A percentile compares a stretch with the other conserved stretches of the same genome.
Evolutionary conservation across 139 green algal species (phyloP).

Genomic region (Coccomyxa sp.): DNA sequence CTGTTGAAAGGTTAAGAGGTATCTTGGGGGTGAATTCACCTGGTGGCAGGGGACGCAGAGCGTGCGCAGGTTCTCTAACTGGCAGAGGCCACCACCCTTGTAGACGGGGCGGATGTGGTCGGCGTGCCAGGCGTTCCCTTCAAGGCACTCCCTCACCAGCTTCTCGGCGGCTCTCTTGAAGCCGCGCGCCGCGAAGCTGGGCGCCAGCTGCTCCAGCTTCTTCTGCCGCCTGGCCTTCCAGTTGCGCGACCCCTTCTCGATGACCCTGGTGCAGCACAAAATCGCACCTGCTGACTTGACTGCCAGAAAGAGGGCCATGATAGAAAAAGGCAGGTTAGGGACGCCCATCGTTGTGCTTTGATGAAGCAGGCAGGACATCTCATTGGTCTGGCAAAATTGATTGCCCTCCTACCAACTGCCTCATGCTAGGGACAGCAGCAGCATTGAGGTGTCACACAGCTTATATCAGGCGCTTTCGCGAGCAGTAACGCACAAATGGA

Average conservation of each 20-base stretch:
- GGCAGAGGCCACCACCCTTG: slow-evolving; percentile 77
- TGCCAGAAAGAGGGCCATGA: no score
- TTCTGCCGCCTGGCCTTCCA: slow-evolving; percentile 20
- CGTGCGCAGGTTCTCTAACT: slow-evolving; percentile 85
- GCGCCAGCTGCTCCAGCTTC: slow-evolving; percentile 8
- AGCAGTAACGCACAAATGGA: no score
- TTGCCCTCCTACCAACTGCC: no score
- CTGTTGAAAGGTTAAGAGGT: background rate
- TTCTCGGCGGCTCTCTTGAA: slow-evolving; percentile 34
- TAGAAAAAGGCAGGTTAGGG: no score
- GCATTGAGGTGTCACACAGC: no score
- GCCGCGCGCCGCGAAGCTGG: slow-evolving; percentile 27
- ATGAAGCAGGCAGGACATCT: no score
- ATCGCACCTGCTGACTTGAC: no score
- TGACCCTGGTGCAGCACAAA: slow-evolving; percentile 8
- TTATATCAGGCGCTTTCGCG: no score
- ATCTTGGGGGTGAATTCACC: background rate
- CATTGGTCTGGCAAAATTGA: no score
- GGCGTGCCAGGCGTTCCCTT: slow-evolving; percentile 78
- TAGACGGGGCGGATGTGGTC: slow-evolving; percentile 87
- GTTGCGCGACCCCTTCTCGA: slow-evolving; percentile 34
- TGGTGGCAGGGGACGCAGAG: slow-evolving; percentile 82
- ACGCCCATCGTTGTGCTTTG: no score
- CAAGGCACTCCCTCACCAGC: slow-evolving; percentile 42
- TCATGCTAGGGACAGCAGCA: no score